Evolutionary conservation across 2,329 filamentous ascomycete species (phyloP).

Genomic region (Chaetomiaceae sp.): DNA sequence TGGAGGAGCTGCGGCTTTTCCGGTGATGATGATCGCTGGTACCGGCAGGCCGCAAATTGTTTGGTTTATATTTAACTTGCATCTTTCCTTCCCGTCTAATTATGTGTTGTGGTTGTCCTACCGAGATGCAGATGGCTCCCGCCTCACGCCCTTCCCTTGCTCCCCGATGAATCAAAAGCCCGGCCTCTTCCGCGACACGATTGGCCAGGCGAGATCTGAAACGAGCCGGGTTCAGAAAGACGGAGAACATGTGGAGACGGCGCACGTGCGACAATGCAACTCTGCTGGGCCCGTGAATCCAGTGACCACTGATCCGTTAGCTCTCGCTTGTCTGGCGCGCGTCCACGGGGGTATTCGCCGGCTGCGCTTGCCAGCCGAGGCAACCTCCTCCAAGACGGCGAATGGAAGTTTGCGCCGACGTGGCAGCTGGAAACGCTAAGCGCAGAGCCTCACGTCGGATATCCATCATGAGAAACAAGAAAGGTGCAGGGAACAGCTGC

Average conservation of each 20-base stretch:
- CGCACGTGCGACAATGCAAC: too few relatives aligned
- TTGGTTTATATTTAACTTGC: constrained; percentile 10
- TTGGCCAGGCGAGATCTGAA: constrained; percentile 13
- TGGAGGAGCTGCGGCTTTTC: too few relatives aligned
- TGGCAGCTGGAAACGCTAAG: not conserved
- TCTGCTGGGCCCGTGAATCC: too few relatives aligned
- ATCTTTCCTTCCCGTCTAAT: constrained; percentile 12
- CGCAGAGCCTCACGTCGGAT: constrained; percentile 16
- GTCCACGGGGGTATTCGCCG: not conserved
- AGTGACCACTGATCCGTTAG: not conserved
- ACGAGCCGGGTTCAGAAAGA: constrained; percentile 7
- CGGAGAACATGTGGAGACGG: not conserved
- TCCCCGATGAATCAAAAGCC: not conserved
- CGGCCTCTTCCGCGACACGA: not conserved
- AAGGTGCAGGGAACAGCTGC: too few relatives aligned
- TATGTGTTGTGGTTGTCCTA: too few relatives aligned
- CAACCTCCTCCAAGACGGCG: not conserved
- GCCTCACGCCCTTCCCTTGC: too few relatives aligned
- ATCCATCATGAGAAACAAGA: too few relatives aligned
- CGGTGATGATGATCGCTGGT: too few relatives aligned
- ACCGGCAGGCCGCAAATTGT: constrained; percentile 5
- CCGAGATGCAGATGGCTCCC: too few relatives aligned
- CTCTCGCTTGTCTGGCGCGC: constrained; percentile 10
- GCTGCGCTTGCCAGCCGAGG: not conserved
- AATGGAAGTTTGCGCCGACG: not conserved